These are phyloP conservation scores for Porpolomopsis calyptriformis DNA, from an alignment of 768 basidiomycete genomes.

Conservation along the genomic window DNA sequence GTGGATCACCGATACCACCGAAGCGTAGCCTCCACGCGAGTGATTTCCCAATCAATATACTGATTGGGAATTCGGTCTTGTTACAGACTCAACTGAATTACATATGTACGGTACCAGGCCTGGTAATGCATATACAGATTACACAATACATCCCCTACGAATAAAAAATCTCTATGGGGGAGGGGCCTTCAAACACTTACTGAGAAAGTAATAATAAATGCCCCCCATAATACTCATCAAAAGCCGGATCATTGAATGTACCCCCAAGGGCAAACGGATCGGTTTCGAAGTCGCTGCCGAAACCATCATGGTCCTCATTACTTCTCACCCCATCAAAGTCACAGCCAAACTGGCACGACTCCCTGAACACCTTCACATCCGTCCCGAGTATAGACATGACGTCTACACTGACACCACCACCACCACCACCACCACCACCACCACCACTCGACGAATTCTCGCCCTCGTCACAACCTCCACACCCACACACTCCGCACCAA, in stretches of 20 bases:
- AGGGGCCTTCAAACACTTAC: background rate
- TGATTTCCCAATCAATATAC: too few species aligned
- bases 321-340: too few species aligned
- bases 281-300: background rate
- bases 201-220: background rate
- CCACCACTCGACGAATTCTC: constrained; percentile 6
- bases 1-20: too few species aligned
- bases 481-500: constrained; percentile 3
- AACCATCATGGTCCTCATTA: background rate
- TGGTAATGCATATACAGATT: too few species aligned
- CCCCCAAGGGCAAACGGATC: constrained; percentile 18
- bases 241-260: constrained; percentile 20
- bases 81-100: too few species aligned
- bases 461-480: constrained; percentile 4
- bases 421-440: constrained; percentile 15
- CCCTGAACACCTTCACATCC: constrained; percentile 1
- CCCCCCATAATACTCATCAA: constrained; percentile 18
- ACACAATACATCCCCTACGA: too few species aligned
- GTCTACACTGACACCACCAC: constrained; percentile 15
- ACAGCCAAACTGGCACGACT: too few species aligned
- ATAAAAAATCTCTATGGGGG: too few species aligned
- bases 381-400: background rate
- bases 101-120: too few species aligned
- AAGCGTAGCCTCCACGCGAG: too few species aligned
- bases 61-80: too few species aligned